These are phyloP conservation scores for Suhomyces taliae DNA, from an alignment of 1,139 yeast genomes.

Conservation along the genomic window DNA sequence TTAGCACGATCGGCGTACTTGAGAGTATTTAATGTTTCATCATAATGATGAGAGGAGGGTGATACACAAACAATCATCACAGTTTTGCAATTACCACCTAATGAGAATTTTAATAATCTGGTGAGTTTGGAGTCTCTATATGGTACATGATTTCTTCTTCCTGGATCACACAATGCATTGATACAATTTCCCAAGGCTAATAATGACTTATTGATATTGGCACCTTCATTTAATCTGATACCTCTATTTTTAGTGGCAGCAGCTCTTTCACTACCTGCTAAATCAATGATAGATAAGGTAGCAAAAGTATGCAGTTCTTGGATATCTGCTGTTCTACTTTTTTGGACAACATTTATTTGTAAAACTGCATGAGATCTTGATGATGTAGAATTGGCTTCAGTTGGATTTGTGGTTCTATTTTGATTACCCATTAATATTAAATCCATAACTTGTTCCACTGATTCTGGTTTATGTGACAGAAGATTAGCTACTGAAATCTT, in stretches of 20 bases:
- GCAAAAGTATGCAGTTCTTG: constrained; percentile 72
- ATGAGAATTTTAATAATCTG: constrained; percentile 76
- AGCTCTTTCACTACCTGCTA: constrained; percentile 96
- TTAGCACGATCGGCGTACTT: constrained; percentile 91
- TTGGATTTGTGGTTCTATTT: constrained; percentile 80
- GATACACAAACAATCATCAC: constrained; percentile 94
- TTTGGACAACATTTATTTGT: constrained; percentile 72
- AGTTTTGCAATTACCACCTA: constrained; percentile 95
- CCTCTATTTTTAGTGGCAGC: constrained; percentile 86
- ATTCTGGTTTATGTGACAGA: constrained; percentile 60
- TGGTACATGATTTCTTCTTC: constrained; percentile 74
- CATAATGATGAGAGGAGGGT: constrained; percentile 83
- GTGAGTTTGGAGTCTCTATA: constrained; percentile 89
- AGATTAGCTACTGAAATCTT: constrained; percentile 75
- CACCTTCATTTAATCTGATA: constrained; percentile 79
- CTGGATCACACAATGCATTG: constrained; percentile 80
- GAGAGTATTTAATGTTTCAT: constrained; percentile 85
- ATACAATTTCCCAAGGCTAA: constrained; percentile 92
- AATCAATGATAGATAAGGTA: constrained; percentile 79
- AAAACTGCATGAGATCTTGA: constrained; percentile 93
- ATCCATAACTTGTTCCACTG: constrained; percentile 79
- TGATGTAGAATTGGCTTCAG: constrained; percentile 87
- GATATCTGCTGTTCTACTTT: constrained; percentile 60
- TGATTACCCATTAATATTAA: constrained; percentile 69
- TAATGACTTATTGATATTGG: constrained; percentile 84